Evolutionary conservation across 371 early-diverging fungal genomes (phyloP), one percentile per base, ranked within the genome.

Genomic region (Lichtheimia ramosa): DNA sequence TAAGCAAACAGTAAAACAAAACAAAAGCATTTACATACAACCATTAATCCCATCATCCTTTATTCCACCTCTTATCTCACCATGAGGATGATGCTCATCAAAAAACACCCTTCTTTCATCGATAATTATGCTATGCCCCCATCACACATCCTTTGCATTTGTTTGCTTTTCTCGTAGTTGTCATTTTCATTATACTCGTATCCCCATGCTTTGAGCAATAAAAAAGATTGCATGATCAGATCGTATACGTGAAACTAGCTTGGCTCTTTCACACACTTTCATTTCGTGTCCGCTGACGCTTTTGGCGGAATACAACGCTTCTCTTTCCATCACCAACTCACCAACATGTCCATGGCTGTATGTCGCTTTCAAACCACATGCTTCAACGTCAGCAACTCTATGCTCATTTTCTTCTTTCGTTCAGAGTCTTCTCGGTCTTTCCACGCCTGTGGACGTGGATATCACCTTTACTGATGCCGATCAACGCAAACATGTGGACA

Each of bases 391-490:
- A 8, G 25, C 18, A 18, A 16, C 18, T 18, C 40, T 4, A 28
- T 25, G 48, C 15, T 50, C 20, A 15, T 51, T 42, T 43, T 16
- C 2, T 49, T 5, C 16, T 21, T 34, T 16, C 43, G 42, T 15
- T 55, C 74, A 92, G 92, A 89, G 82, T 70, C 77, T 94, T 25
- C 91, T 94, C 71, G 93, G 93, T 50, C 85, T 93, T 51, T 89
- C 92, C 64, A 81, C 89, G 13, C 84, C 90, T 3, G 92, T 93
- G 56, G 97, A 98, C 59, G 89, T 97, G 61, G 93, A 92, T 51
- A 79, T 98, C 50, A 74, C 74, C 10, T 87, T 95, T 62, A 67
- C 84, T 48, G 92, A 86, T 58, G 95, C 96, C 71, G 89, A 72
- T 40, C 56, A 65, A 50, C 83, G 95, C 49, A 92, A 94, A 68